Conservation (phyloP, 2,329 filamentous ascomycete genomes). For the Diaporthe australafricana region DNA sequence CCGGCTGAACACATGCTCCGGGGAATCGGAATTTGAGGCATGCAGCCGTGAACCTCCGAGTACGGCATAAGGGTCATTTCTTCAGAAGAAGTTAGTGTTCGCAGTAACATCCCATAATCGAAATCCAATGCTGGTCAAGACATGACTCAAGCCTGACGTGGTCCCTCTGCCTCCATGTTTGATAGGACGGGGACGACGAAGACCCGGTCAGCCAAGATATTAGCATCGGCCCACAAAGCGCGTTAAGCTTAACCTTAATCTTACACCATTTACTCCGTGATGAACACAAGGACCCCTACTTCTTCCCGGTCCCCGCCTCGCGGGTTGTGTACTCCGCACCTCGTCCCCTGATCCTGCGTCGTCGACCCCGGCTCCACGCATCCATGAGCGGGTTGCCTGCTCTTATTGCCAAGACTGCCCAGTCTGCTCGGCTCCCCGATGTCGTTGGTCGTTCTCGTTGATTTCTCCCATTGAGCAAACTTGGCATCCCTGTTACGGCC, state of each 20-base stretch:
- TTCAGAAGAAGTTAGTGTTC: neutral
- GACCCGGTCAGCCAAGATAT: conserved; percentile 9
- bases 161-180: neutral
- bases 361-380: neutral
- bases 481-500: neutral
- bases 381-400: neutral
- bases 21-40: neutral
- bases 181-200: neutral
- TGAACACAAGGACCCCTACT: neutral
- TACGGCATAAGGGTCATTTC: neutral
- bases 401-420: neutral
- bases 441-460: neutral
- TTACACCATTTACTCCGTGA: neutral
- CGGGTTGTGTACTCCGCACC: neutral
- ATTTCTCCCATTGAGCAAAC: neutral
- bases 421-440: neutral
- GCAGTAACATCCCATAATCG: neutral
- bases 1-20: neutral
- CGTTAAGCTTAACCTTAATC: conserved; percentile 5
- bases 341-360: neutral
- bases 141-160: conserved; percentile 6
- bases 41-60: neutral
- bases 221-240: conserved; percentile 3
- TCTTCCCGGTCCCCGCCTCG: neutral
- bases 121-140: neutral